Base-by-base conservation (phyloP, 768 basidiomycete species). In the Sporobolomyces pararoseus region DNA sequence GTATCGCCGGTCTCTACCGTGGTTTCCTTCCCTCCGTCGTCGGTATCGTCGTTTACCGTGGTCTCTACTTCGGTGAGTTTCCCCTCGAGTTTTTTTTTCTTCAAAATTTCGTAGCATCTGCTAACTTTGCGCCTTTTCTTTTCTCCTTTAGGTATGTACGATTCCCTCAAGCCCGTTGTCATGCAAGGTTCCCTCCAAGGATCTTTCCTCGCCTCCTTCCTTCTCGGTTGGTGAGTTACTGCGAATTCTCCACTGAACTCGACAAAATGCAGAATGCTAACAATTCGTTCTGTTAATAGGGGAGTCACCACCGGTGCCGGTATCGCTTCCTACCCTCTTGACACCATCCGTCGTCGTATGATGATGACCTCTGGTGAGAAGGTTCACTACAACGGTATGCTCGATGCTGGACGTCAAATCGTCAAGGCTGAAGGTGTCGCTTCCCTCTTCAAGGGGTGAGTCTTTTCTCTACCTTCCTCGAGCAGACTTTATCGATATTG, bases 21-120 rank as follows among this genome's bases (percentile, higher is more conserved):
- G 96, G 96, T 71, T 98, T 99, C 83, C 87, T 98, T 65, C 96
- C 96, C 74, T 98, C 95, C 70, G 96, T 99, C 72, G 94, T 92
- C 76, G 96, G 96, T 83, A 99, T 99, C 84, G 87, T 99, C 77
- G 95, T 98, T 80, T 98, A 98, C 86, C 93, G 95, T 83, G 95
- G 95, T 87, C 90, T 97, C 80, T 96, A 47, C 52, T 44, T 35
- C 50, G 52, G 60, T 31, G 27, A 2, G 23, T 12, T 42, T 44
- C 23, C 25, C 32, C 35, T 4, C 16, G 34, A 16, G 17, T n/a
- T 29, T 51, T 2, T 54, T 55, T 14, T 50, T 54, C 51, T 32
- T 29, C 39, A 47, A 49, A n/a, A n/a, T n/a, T n/a, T n/a, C n/a
- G n/a, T n/a, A n/a, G n/a, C n/a, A n/a, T n/a, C 37, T 49, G 25